Percentiles rank a stretch among this genome's conserved stretches.
Evolutionary conservation across 106 monocot species (phyloP).

Genomic region (Cymbidium sinense): DNA sequence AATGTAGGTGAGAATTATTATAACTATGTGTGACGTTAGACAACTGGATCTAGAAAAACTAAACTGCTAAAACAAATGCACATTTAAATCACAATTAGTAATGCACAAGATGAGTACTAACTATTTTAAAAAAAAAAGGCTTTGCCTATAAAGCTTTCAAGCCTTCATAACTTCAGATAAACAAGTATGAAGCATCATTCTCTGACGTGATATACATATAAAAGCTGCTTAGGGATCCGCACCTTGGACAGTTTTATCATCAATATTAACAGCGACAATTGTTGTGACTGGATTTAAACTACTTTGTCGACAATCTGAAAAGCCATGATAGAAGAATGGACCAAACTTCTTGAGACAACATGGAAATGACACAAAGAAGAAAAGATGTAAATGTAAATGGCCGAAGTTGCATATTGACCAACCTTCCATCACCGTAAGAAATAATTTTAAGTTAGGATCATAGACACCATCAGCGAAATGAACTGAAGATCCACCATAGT

Average conservation of each 20-base stretch:
- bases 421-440: conserved; percentile 93
- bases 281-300: conserved; percentile 59
- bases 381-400: not conserved
- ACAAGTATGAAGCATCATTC: not conserved
- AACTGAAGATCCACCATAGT: conserved; percentile 62
- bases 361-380: not conserved
- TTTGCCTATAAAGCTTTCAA: not conserved
- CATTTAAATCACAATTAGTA: not conserved
- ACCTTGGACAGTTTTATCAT: conserved; percentile 48
- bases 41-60: not conserved
- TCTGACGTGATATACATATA: not conserved
- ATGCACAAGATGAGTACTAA: not conserved
- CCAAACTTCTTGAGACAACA: not conserved
- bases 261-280: conserved; percentile 51
- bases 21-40: not conserved
- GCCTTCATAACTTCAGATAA: not conserved
- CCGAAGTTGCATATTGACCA: not conserved
- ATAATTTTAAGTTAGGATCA: conserved; percentile 58
- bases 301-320: conserved; percentile 60
- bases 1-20: not conserved
- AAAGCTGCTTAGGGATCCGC: not conserved
- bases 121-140: not conserved
- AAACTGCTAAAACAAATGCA: not conserved
- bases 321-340: conserved; percentile 7
- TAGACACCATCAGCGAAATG: conserved; percentile 84